Conservation (phyloP, 2,329 filamentous ascomycete genomes). For the Aureobasidium subglaciale region DNA sequence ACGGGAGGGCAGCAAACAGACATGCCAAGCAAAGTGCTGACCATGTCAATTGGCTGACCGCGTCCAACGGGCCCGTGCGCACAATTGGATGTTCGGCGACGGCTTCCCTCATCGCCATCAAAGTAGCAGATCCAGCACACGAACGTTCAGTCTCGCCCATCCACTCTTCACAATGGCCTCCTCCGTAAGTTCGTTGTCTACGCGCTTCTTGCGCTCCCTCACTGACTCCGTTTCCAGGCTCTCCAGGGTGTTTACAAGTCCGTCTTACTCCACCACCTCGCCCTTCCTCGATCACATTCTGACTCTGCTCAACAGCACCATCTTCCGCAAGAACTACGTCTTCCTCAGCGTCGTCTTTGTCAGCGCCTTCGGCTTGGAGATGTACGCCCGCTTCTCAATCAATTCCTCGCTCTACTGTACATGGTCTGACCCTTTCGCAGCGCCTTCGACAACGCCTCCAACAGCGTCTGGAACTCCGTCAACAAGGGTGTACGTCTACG, state of each 20-base stretch:
- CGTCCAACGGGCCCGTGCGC: too few species aligned
- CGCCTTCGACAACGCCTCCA: conserved; percentile 72
- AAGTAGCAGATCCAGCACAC: background rate
- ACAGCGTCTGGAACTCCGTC: conserved; percentile 81
- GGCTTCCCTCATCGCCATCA: conserved; percentile 6
- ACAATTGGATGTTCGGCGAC: background rate
- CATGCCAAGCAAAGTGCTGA: too few species aligned
- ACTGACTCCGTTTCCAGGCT: conserved; percentile 18
- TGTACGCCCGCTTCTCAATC: conserved; percentile 54
- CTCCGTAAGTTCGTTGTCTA: conserved; percentile 20
- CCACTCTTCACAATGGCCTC: conserved; percentile 36
- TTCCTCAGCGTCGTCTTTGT: conserved; percentile 85
- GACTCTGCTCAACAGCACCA: conserved; percentile 49
- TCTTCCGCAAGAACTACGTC: conserved; percentile 80
- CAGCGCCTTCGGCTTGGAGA: conserved; percentile 82
- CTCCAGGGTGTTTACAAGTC: conserved; percentile 50
- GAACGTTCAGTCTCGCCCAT: conserved; percentile 48
- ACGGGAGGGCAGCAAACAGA: background rate
- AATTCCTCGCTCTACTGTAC: background rate
- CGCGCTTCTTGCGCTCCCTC: background rate
- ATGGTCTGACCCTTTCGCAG: conserved; percentile 41
- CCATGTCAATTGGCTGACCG: too few species aligned
- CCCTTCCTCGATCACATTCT: conserved; percentile 15
- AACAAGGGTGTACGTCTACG: conserved; percentile 79
- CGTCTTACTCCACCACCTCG: conserved; percentile 22